phyloP scores from a whole-genome alignment of 1,139 yeast genomes.

The Sugiyamaella grinbergsii region DNA sequence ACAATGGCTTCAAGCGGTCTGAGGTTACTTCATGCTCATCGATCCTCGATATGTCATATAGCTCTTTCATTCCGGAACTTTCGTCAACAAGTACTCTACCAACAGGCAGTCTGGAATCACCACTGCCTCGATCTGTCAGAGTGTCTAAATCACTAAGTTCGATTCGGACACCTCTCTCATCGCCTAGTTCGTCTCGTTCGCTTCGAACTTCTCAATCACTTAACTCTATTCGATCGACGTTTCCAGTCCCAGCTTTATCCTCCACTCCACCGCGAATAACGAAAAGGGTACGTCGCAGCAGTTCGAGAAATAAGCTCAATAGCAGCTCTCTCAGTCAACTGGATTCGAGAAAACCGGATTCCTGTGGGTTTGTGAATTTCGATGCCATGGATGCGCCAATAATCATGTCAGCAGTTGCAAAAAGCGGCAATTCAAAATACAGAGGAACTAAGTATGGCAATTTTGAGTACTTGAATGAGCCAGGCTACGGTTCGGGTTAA shows the following conservation, averaged over 20 bases:
- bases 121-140: not conserved
- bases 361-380: conserved; percentile 32
- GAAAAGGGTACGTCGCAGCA: conserved; percentile 5
- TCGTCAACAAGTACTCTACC: not conserved
- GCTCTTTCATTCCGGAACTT: no score
- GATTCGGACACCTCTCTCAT: not conserved
- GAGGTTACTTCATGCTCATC: no score
- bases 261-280: conserved; percentile 5
- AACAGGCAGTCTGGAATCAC: not conserved
- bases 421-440: conserved; percentile 28
- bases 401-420: conserved; percentile 34
- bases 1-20: no score
- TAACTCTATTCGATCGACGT: conserved; percentile 7
- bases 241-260: not conserved
- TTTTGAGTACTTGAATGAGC: no score
- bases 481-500: no score
- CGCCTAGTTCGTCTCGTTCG: not conserved
- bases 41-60: no score
- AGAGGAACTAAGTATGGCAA: not conserved
- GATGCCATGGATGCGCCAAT: conserved; percentile 30
- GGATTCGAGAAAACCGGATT: conserved; percentile 25
- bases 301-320: conserved; percentile 4
- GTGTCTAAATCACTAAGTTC: not conserved
- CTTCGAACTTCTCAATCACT: conserved; percentile 11
- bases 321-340: conserved; percentile 15